Percentiles rank a stretch among this genome's conserved stretches.
Conservation (phyloP, 768 basidiomycete genomes). For the Podaxis carcinomalis region DNA sequence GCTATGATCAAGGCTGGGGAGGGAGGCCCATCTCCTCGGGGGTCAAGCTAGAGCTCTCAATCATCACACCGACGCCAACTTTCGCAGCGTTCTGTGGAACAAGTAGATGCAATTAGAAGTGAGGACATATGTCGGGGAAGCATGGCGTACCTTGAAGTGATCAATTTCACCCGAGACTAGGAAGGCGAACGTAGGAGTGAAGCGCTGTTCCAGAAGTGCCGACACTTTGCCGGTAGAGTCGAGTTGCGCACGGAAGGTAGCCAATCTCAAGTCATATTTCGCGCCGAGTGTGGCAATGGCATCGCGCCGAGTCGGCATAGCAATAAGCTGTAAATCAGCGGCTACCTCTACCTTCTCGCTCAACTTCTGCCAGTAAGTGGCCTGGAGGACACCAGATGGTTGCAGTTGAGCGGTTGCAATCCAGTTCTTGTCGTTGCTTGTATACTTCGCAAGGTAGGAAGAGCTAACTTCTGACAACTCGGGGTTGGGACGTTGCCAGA, state of each 20-base stretch:
- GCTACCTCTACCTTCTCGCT: slow-evolving; percentile 97
- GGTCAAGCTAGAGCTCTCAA: slow-evolving; percentile 79
- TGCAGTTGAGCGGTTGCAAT: slow-evolving; percentile 92
- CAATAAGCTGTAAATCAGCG: slow-evolving; percentile 83
- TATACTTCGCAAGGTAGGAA: slow-evolving; percentile 81
- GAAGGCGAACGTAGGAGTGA: slow-evolving; percentile 94
- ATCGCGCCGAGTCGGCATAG: slow-evolving; percentile 76
- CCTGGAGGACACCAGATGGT: slow-evolving; percentile 75
- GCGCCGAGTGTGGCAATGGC: slow-evolving; percentile 92
- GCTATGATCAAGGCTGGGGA: slow-evolving; percentile 39
- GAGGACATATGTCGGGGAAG: background rate
- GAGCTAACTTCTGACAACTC: slow-evolving; percentile 65
- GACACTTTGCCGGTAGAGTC: slow-evolving; percentile 96
- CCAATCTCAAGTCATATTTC: slow-evolving; percentile 93
- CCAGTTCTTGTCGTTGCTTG: slow-evolving; percentile 70
- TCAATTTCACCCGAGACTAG: slow-evolving; percentile 95
- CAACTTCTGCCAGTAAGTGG: slow-evolving; percentile 96
- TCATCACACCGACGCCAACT: slow-evolving; percentile 97
- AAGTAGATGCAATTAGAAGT: slow-evolving; percentile 6
- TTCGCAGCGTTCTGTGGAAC: slow-evolving; percentile 76
- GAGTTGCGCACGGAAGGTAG: slow-evolving; percentile 91
- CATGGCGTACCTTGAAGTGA: slow-evolving; percentile 81
- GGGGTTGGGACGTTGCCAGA: slow-evolving; percentile 77
- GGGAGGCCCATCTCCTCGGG: slow-evolving; percentile 80
- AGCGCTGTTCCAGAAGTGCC: slow-evolving; percentile 91